These are phyloP conservation scores for Aureobasidium pullulans DNA, from an alignment of 2,329 filamentous ascomycete genomes.

Conservation along the genomic window DNA sequence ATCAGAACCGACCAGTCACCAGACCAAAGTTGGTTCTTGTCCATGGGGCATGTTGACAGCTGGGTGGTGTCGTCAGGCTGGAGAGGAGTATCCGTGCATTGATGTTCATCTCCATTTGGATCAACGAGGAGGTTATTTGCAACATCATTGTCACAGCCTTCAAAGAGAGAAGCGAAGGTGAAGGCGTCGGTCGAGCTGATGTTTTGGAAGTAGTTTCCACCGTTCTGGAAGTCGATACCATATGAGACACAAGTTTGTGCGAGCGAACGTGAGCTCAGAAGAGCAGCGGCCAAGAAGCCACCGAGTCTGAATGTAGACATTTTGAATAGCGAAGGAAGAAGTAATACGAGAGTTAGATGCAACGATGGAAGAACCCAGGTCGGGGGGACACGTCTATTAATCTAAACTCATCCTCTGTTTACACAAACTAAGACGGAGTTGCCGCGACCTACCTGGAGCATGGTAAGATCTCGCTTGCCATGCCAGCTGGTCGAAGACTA, in stretches of 20 bases:
- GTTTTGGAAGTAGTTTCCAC: conserved; percentile 40
- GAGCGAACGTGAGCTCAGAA: not conserved
- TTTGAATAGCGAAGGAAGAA: not conserved
- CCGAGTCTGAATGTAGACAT: conserved; percentile 5
- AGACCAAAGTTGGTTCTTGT: conserved; percentile 36
- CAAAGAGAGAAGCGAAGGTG: conserved; percentile 37
- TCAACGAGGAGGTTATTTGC: conserved; percentile 38
- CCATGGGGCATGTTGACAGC: conserved; percentile 36
- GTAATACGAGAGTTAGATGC: not conserved
- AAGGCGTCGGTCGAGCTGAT: conserved; percentile 34
- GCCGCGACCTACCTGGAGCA: not conserved
- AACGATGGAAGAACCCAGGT: not conserved
- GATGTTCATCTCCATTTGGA: conserved; percentile 32
- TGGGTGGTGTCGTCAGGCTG: conserved; percentile 32
- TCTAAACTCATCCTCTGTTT: not conserved
- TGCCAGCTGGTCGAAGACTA: not conserved
- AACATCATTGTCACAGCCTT: conserved; percentile 30
- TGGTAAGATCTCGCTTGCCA: not conserved
- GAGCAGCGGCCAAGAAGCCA: conserved; percentile 1
- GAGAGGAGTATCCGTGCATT: conserved; percentile 35
- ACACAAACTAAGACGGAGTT: not conserved
- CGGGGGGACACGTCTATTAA: not conserved
- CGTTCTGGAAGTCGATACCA: conserved; percentile 36
- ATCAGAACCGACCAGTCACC: conserved; percentile 39
- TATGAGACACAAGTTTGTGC: conserved; percentile 22